Base-by-base conservation (phyloP, 805 yeast genomes). In the Kluyveromyces dobzhanskii region DNA sequence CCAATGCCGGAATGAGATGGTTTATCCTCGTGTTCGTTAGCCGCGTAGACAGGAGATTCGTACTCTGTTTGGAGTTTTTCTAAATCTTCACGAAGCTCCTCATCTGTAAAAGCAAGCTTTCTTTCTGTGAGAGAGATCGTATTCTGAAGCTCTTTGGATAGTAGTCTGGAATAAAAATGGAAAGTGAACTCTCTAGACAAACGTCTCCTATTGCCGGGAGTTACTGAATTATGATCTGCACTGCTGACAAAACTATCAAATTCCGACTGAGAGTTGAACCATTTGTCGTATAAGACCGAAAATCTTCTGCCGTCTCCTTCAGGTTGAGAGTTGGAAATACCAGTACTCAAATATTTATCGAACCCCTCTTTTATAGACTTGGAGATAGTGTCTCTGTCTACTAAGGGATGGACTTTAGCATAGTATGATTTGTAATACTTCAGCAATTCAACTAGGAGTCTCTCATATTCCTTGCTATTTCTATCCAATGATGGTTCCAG, bases 191-290 rank as follows among this genome's bases (percentile, higher is more conserved):
- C 78, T n/a, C 57, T 48, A 6, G 47, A 45, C 5, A 59, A 48
- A 6, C 57, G 41, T 2, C 51, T 42, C 26, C 47, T 48, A 7
- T 54, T 47, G 16, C 47, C 52, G 18, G 44, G 50, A 0, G 48
- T 53, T 28, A 75, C 75, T 47, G 76, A 80, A 41, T 68, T 62
- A 54, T 90, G 97, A 48, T 79, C 80, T 54, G 82, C 84, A 1
- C 95, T 94, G 1, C 50, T 43, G 18, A 85, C 57, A 65, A 90
- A 97, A 3, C 73, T 78, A 3, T 70, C 59, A 53, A 67, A 87
- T 0, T 84, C 92, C 0, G 86, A 61, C 19, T 63, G 63, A 38
- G 80, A 80, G 11, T 82, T 63, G 54, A 85, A 87, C 14, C 50
- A 41, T 51, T 75, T 81, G 21, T 72, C 67, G 54, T 97, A 90